phyloP scores from a whole-genome alignment of 2,329 filamentous ascomycete genomes.

The Scedosporium dehoogii region DNA sequence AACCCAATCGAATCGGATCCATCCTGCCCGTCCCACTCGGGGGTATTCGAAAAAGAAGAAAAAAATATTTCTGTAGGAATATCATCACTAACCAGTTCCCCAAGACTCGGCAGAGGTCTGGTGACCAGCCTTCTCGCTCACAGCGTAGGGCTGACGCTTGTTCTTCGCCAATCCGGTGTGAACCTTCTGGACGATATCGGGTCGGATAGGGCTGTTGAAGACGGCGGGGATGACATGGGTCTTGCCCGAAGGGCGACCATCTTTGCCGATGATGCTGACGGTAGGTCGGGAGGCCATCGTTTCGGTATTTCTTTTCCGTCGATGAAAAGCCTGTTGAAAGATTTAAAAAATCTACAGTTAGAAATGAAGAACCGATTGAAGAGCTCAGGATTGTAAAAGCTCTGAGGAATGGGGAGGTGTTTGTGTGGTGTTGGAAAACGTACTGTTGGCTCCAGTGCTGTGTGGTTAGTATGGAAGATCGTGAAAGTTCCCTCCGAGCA shows the following conservation, averaged over 20 bases:
- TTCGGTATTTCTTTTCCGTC: slow-evolving; percentile 22
- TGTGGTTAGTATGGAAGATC: slow-evolving; percentile 21
- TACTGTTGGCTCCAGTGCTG: slow-evolving; percentile 25
- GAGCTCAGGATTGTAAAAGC: too few species aligned
- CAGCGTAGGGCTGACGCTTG: slow-evolving; percentile 97
- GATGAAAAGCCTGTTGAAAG: slow-evolving; percentile 5
- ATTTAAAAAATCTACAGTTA: neutral
- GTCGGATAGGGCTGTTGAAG: slow-evolving; percentile 95
- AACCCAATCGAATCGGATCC: neutral
- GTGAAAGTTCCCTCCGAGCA: slow-evolving; percentile 16
- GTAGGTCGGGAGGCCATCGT: slow-evolving; percentile 94
- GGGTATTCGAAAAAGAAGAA: neutral
- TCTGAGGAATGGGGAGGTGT: neutral
- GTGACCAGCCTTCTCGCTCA: slow-evolving; percentile 99
- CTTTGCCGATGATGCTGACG: slow-evolving; percentile 92
- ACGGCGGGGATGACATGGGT: slow-evolving; percentile 91
- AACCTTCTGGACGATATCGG: slow-evolving; percentile 97
- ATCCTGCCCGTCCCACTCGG: too few species aligned
- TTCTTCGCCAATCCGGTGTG: slow-evolving; percentile 99
- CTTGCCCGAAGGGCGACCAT: slow-evolving; percentile 83
- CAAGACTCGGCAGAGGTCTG: slow-evolving; percentile 99
- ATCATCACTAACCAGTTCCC: slow-evolving; percentile 80
- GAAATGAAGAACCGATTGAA: neutral
- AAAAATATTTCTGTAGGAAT: neutral
- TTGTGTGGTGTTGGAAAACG: neutral